Conservation (phyloP, 345 rosid species). For the Bruguiera gymnorhiza region DNA sequence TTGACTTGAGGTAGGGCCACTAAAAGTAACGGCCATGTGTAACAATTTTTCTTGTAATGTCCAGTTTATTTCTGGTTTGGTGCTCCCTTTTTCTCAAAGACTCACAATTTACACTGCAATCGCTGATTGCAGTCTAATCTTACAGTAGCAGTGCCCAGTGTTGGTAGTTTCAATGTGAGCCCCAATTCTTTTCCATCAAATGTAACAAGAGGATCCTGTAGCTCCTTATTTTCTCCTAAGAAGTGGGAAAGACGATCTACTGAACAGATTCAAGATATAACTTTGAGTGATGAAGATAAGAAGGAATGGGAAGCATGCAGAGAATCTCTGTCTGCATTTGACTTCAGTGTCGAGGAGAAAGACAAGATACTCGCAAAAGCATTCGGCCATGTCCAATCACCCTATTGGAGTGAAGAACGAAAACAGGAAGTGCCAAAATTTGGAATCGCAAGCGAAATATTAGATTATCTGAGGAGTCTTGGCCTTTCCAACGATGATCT, state of each 20-base stretch:
- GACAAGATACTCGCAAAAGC: conserved; percentile 92
- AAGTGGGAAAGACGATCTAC: conserved; percentile 50
- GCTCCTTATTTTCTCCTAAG: conserved; percentile 21
- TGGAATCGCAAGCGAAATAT: conserved; percentile 44
- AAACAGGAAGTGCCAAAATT: conserved; percentile 54
- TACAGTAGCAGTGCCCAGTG: conserved; percentile 24
- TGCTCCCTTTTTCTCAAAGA: too few species aligned
- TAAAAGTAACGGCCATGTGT: too few species aligned
- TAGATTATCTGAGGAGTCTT: conserved; percentile 62
- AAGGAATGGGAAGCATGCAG: conserved; percentile 79
- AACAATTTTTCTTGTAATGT: too few species aligned
- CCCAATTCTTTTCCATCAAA: conserved; percentile 23
- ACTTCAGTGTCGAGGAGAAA: conserved; percentile 58
- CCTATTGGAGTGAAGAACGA: conserved; percentile 90
- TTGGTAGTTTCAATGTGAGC: conserved; percentile 21
- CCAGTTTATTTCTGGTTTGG: background rate
- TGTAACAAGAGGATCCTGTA: conserved; percentile 16
- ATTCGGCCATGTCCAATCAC: conserved; percentile 73
- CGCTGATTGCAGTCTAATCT: conserved; percentile 47
- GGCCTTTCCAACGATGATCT: conserved; percentile 65
- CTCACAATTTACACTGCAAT: background rate
- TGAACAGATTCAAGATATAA: conserved; percentile 28
- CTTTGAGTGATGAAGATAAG: conserved; percentile 46
- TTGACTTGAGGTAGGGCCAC: too few species aligned
- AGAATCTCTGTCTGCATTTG: conserved; percentile 56